Evolutionary conservation across 495 filamentous ascomycete species (phyloP).

Genomic region (Neurospora sp.): DNA sequence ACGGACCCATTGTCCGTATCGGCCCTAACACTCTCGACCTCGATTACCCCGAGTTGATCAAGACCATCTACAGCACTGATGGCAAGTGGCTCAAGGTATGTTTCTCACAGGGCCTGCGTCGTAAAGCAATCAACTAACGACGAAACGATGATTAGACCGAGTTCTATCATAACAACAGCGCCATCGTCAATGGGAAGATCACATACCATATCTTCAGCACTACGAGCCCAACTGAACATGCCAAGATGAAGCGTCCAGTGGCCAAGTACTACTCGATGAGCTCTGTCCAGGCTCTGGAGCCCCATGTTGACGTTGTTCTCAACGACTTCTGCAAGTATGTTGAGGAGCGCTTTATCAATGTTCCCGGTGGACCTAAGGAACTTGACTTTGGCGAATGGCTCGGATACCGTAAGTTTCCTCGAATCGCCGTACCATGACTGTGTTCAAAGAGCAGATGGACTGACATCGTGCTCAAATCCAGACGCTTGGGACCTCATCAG

Average conservation of each 20-base stretch:
- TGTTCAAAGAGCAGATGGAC: not conserved
- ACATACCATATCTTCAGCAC: constrained; percentile 26
- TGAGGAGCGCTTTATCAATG: constrained; percentile 23
- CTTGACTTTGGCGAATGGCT: constrained; percentile 28
- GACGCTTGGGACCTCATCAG: constrained; percentile 28
- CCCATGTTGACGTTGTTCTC: constrained; percentile 25
- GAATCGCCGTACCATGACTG: not conserved
- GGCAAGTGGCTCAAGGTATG: constrained; percentile 18
- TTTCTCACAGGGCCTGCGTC: not conserved
- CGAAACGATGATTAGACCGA: constrained; percentile 20
- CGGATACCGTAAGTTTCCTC: constrained; percentile 11
- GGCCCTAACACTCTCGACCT: constrained; percentile 44
- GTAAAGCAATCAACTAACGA: not conserved
- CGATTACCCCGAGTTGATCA: constrained; percentile 27
- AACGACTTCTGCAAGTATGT: constrained; percentile 19
- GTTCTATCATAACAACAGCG: constrained; percentile 29
- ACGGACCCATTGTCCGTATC: constrained; percentile 44
- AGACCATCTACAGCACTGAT: constrained; percentile 26
- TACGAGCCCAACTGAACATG: constrained; percentile 21
- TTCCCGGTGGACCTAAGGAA: constrained; percentile 4
- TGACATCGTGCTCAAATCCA: constrained; percentile 2
- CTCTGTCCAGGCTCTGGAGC: constrained; percentile 24
- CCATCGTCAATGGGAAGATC: constrained; percentile 25
- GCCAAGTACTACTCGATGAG: constrained; percentile 27
- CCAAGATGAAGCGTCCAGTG: constrained; percentile 24